Evolutionary conservation across 129 eudicot species (phyloP), one percentile per base, ranked within the genome.

Genomic region (Lactuca sativa): DNA sequence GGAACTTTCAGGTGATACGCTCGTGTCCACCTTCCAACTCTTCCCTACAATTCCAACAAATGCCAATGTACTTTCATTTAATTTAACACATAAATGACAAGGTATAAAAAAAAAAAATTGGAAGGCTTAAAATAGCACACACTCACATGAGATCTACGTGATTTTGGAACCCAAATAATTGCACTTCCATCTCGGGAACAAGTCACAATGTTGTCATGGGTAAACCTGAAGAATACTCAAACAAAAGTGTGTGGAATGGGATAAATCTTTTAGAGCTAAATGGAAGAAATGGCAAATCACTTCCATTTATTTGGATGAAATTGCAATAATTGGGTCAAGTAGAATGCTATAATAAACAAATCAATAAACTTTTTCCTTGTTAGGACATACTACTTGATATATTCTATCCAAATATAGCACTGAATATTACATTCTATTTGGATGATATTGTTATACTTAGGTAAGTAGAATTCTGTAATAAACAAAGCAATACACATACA

Each of bases 131-230:
- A 47, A 47, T 11, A 11, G 12, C 1, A 44, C 21, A 18, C 21
- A 3, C 88, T 82, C 84, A 93, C 99, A 85, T 93, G 97, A 75
- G 99, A 93, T 83, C 95, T 90, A 14, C 99, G 97, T 41, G 99
- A 89, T 65, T 90, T 85, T 69, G 97, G 99, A 71, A 87, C 73
- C 99, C 99, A 93, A 67, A 93, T 93, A 59, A 93, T 93, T 58
- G 99, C 99, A 80, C 99, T 93, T 57, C 99, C 99, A 83, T 93
- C 97, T 60, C 98, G 90, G 71, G 99, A 93, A 79, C 99, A 93
- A 9, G 97, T 93, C 41, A 93, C 99, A 61, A 93, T 93, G 85
- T 93, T 89, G 79, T 93, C 99, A 80, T 93, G 97, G 59, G 90
- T 84, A 69, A 82, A 90, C 99, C 99, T 93, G 69, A 16, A 84